These are phyloP conservation scores for Candida sanyaensis DNA, from an alignment of 1,139 yeast species.

Conservation along the genomic window DNA sequence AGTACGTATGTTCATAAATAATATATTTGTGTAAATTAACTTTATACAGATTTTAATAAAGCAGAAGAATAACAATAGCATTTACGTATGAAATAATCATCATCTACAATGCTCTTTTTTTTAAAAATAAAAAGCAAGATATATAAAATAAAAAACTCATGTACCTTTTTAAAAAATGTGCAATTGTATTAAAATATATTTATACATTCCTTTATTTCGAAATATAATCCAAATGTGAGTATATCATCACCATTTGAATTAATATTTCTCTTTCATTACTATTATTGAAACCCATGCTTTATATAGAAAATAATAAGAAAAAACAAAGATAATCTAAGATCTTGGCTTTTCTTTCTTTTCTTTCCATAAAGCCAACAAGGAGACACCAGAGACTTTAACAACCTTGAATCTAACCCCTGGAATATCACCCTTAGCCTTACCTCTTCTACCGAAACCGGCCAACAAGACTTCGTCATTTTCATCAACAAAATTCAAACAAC, in stretches of 20 bases:
- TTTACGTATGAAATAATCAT: neutral
- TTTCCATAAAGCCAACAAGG: slow-evolving; percentile 99
- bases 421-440: slow-evolving; percentile 99
- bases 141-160: neutral
- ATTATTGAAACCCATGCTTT: slow-evolving; percentile 1
- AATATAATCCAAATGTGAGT: neutral
- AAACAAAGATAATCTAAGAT: slow-evolving; percentile 53
- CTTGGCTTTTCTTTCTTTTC: slow-evolving; percentile 99
- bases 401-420: slow-evolving; percentile 99
- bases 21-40: neutral
- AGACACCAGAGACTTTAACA: slow-evolving; percentile 99
- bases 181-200: slow-evolving; percentile 17
- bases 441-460: slow-evolving; percentile 99
- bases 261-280: slow-evolving; percentile 5
- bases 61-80: neutral
- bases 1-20: neutral
- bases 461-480: slow-evolving; percentile 99
- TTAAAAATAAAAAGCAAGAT: neutral
- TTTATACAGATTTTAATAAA: slow-evolving; percentile 2
- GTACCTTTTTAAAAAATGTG: slow-evolving; percentile 3
- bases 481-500: slow-evolving; percentile 99
- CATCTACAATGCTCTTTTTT: neutral
- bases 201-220: slow-evolving; percentile 3
- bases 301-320: neutral
- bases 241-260: neutral